These are phyloP conservation scores for Nakazawaea pomicola DNA, from an alignment of 805 yeast species.

Conservation along the genomic window DNA sequence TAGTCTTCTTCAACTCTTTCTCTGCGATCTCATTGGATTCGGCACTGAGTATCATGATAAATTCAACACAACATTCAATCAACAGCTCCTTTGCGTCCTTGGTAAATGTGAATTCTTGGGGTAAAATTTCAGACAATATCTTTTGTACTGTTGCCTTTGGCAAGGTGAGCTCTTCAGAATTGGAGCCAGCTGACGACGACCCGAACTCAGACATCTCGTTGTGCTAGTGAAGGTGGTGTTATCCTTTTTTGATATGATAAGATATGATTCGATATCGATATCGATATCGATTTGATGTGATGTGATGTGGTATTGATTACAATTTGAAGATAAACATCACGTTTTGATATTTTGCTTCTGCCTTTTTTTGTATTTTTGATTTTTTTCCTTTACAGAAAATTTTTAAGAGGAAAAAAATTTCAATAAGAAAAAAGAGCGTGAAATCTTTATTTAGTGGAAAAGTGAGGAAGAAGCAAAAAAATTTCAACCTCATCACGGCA, in stretches of 20 bases:
- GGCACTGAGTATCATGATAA: conserved; percentile 89
- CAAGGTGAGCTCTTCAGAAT: conserved; percentile 29
- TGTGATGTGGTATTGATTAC: no score
- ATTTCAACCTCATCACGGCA: neutral
- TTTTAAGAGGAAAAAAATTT: neutral
- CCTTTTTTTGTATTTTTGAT: neutral
- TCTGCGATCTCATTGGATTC: conserved; percentile 96
- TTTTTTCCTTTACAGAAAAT: neutral
- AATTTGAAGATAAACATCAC: no score
- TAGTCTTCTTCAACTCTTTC: conserved; percentile 91
- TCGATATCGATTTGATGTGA: no score
- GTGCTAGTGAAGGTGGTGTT: no score
- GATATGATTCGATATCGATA: no score
- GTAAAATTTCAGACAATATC: conserved; percentile 84
- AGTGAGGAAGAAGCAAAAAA: no score
- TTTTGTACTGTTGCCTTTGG: conserved; percentile 89
- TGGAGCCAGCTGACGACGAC: no score
- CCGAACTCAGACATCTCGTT: conserved; percentile 13
- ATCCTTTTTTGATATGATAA: no score
- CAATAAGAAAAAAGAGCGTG: no score
- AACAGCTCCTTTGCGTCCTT: conserved; percentile 93
- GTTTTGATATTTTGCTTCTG: neutral
- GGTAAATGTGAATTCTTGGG: conserved; percentile 81
- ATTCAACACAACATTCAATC: conserved; percentile 94
- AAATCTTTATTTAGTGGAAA: no score